Evolutionary conservation across 352 stramenopile genomes (phyloP), one percentile per base, ranked within the genome.

Genomic region (Pythium folliculosum): DNA sequence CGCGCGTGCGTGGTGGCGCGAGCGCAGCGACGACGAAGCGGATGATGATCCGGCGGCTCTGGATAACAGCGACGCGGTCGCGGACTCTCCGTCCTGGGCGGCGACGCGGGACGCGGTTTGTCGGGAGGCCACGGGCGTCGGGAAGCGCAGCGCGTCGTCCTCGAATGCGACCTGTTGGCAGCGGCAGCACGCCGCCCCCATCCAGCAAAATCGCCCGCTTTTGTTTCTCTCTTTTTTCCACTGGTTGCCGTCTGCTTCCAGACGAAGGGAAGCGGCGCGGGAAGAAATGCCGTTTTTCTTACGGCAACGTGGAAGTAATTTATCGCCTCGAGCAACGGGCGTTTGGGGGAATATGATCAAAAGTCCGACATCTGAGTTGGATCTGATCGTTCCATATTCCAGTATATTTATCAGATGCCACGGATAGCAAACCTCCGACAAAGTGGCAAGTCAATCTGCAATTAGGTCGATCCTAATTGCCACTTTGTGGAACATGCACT

Each of bases 121-220:
- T 65, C 63, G 67, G 35, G 63, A 35, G 27, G 38, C 38, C 10
- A 40, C 53, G 22, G 67, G 71, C 17, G 77, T 67, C 23, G 78
- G 54, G 51, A 78, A 75, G 57, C 77, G 71, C 58, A 91, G 48
- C 19, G 72, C 43, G 48, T 82, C 74, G 66, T 91, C 86, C 59
- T 94, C 82, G 47, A 92, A 72, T 25, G 76, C 37, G 60, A 72
- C 72, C 59, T 86, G 82, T 71, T 91, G 77, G 70, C 72, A 84
- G 60, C 79, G 82, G 75, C 84, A 94, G 69, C 86, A 94, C 59
- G 74, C 77, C 43, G 65, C 82, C 35, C 86, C 86, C 86, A 94
- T 94, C 71, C 68, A 64, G 55, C 40, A 58, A n/a, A n/a, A n/a
- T n/a, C 7, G 8, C n/a, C 4, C 8, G 35, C 35, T 40, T 40